Conservation (phyloP, 2,329 filamentous ascomycete genomes). For the Trichoderma sp. region DNA sequence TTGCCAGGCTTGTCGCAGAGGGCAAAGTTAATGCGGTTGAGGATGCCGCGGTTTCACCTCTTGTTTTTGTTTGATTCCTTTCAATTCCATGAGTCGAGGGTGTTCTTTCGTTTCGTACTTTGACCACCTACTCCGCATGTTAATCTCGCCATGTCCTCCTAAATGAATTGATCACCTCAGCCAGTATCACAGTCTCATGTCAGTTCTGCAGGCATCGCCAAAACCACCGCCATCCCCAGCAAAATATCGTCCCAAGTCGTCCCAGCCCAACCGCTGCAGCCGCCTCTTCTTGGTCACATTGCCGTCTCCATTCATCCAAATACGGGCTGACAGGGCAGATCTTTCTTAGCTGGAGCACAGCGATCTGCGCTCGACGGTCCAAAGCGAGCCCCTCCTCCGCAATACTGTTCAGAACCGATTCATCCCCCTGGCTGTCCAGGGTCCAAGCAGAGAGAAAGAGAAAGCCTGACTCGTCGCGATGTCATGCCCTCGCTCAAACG, state of each 20-base stretch:
- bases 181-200: background rate
- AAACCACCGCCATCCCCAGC: background rate
- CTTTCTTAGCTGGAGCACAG: background rate
- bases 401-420: background rate
- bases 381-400: constrained; percentile 18
- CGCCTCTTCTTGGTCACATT: constrained; percentile 1
- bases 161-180: background rate
- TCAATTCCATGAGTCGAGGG: background rate
- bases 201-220: background rate
- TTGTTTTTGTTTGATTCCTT: background rate
- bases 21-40: background rate
- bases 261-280: background rate
- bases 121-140: background rate
- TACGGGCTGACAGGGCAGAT: constrained; percentile 16
- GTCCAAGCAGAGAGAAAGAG: background rate
- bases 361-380: constrained; percentile 10
- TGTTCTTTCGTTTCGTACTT: background rate
- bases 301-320: background rate
- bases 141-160: background rate
- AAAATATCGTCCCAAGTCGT: background rate
- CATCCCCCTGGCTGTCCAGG: background rate
- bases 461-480: background rate
- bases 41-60: constrained; percentile 1
- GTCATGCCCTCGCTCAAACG: background rate
- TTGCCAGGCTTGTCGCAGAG: background rate